Conservation (phyloP, 805 yeast genomes). For the Metschnikowia proteae region DNA sequence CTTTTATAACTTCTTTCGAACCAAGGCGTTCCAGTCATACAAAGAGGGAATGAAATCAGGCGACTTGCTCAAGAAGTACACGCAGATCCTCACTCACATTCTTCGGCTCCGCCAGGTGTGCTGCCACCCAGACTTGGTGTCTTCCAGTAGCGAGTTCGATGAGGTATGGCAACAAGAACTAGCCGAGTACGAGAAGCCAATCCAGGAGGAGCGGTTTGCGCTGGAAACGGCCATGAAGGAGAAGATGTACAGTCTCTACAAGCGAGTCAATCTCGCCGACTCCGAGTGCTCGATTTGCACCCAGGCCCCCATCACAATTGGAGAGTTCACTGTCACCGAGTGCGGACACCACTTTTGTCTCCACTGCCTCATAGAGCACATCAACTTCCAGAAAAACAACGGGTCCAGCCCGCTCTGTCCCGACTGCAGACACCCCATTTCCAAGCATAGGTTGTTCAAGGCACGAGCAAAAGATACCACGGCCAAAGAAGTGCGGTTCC, state of each 20-base stretch:
- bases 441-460: slow-evolving; percentile 47
- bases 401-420: slow-evolving; percentile 61
- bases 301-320: slow-evolving; percentile 53
- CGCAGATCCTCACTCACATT: slow-evolving; percentile 78
- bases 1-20: slow-evolving; percentile 65
- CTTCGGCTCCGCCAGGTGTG: slow-evolving; percentile 83
- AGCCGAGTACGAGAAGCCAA: slow-evolving; percentile 13
- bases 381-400: slow-evolving; percentile 58
- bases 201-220: slow-evolving; percentile 16
- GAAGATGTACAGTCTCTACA: slow-evolving; percentile 28
- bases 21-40: slow-evolving; percentile 62
- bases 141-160: slow-evolving; percentile 49
- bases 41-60: slow-evolving; percentile 60
- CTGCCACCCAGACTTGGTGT: slow-evolving; percentile 72
- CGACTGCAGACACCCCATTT: slow-evolving; percentile 61
- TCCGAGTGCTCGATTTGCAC: slow-evolving; percentile 87
- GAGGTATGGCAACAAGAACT: slow-evolving; percentile 36
- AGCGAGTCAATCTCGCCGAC: slow-evolving; percentile 32
- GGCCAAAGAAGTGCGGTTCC: slow-evolving; percentile 27
- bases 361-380: slow-evolving; percentile 67
- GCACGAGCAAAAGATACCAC: slow-evolving; percentile 28
- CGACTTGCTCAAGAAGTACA: slow-evolving; percentile 63
- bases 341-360: slow-evolving; percentile 84
- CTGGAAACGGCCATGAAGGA: slow-evolving; percentile 22
- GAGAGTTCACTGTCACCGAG: slow-evolving; percentile 57